Conservation (phyloP, 139 green algal species). For the Tetraselmis striata region DNA sequence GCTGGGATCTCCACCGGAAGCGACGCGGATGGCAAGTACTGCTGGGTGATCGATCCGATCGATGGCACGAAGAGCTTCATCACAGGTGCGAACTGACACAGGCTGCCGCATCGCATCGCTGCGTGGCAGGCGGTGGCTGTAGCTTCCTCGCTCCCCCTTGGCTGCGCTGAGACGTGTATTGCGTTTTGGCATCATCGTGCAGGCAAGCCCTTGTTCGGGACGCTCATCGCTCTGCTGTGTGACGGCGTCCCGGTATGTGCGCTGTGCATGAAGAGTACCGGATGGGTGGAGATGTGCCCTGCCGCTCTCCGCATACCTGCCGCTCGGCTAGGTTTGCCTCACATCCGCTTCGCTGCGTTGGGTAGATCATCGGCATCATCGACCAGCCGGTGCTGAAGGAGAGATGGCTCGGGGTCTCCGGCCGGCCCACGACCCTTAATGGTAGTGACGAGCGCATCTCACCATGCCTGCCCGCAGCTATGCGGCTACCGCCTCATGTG, state of each 20-base stretch:
- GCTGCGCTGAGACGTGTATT: not conserved
- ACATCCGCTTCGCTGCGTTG: not conserved
- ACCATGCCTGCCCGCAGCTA: constrained; percentile 32
- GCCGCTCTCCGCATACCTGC: no score
- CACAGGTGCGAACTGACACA: constrained; percentile 60
- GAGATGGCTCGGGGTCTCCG: constrained; percentile 84
- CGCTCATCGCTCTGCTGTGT: constrained; percentile 85
- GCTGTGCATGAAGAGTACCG: no score
- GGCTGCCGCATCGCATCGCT: not conserved
- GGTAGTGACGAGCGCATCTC: no score
- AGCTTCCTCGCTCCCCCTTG: not conserved
- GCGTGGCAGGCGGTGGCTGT: not conserved
- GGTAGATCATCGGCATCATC: constrained; percentile 75
- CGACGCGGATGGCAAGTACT: constrained; percentile 41
- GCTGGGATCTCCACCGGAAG: constrained; percentile 47
- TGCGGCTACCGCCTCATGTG: no score
- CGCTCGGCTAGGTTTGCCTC: no score
- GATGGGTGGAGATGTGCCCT: no score
- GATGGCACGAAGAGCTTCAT: constrained; percentile 99
- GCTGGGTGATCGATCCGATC: constrained; percentile 97
- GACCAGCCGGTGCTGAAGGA: constrained; percentile 89
- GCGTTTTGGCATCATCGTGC: not conserved
- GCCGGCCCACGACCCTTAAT: constrained; percentile 80
- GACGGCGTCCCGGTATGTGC: constrained; percentile 65
- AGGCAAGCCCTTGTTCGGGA: constrained; percentile 97